Evolutionary conservation across 2,329 filamentous ascomycete genomes (phyloP).

Genomic region (Colletotrichum paranaense): DNA sequence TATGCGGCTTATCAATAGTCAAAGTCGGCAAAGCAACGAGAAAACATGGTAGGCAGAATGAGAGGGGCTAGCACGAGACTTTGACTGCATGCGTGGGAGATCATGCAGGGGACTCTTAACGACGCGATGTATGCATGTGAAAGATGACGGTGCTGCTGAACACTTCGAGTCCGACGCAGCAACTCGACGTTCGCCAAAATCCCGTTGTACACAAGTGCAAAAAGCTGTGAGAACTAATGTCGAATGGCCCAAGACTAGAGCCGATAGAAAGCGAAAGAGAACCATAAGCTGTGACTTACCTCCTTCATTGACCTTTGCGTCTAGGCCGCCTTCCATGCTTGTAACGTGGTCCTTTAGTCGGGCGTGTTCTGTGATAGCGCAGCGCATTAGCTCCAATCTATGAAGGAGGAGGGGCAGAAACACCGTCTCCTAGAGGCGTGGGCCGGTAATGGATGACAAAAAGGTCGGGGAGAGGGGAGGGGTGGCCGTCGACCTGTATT

Average conservation of each 20-base stretch:
- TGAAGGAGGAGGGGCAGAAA: constrained; percentile 16
- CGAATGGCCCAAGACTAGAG: constrained; percentile 33
- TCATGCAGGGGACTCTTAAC: constrained; percentile 47
- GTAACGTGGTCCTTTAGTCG: constrained; percentile 91
- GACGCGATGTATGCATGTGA: constrained; percentile 34
- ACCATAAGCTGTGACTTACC: constrained; percentile 67
- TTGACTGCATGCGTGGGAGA: constrained; percentile 46
- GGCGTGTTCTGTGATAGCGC: constrained; percentile 77
- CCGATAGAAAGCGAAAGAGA: constrained; percentile 42
- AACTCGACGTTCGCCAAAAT: constrained; percentile 18
- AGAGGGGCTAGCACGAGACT: constrained; percentile 43
- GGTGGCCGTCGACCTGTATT: constrained; percentile 34
- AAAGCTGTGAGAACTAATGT: constrained; percentile 42
- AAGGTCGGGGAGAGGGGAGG: constrained; percentile 6
- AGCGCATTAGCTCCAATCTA: constrained; percentile 50
- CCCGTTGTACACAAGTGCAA: constrained; percentile 39
- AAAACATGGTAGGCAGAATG: constrained; percentile 31
- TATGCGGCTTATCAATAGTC: constrained; percentile 22
- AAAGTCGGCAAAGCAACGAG: neutral
- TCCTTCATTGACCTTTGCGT: constrained; percentile 92
- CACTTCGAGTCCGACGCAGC: neutral
- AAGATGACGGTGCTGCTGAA: constrained; percentile 10
- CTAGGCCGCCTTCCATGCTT: constrained; percentile 88
- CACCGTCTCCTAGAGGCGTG: constrained; percentile 29
- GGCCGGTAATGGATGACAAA: constrained; percentile 13